Conservation (phyloP, 2,329 filamentous ascomycete genomes). For the Seiridium cupressi region DNA sequence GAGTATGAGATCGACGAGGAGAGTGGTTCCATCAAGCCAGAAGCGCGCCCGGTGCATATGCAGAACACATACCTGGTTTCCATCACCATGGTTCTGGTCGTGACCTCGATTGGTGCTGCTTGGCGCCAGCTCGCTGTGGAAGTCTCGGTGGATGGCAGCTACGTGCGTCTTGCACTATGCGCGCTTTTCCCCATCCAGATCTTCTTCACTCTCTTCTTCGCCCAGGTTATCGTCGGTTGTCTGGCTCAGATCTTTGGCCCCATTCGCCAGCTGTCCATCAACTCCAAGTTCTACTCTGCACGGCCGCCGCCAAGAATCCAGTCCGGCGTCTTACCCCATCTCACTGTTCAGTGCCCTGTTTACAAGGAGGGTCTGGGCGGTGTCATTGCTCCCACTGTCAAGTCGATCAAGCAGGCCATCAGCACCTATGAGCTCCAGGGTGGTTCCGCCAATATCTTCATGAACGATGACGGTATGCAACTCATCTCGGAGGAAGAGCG, state of each 20-base stretch:
- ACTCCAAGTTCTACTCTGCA: slow-evolving; percentile 82
- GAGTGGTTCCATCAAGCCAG: slow-evolving; percentile 63
- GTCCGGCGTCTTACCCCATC: slow-evolving; percentile 59
- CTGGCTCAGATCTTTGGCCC: slow-evolving; percentile 75
- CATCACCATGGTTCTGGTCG: slow-evolving; percentile 64
- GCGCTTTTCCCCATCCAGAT: slow-evolving; percentile 68
- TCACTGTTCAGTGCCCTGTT: slow-evolving; percentile 83
- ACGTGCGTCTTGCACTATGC: slow-evolving; percentile 62
- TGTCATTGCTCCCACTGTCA: slow-evolving; percentile 76
- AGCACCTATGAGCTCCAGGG: slow-evolving; percentile 75
- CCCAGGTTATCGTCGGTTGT: slow-evolving; percentile 74
- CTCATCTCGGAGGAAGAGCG: slow-evolving; percentile 62
- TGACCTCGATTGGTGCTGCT: slow-evolving; percentile 65
- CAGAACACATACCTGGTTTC: slow-evolving; percentile 69
- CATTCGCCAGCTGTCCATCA: slow-evolving; percentile 67
- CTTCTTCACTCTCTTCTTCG: slow-evolving; percentile 82
- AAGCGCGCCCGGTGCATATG: slow-evolving; percentile 65
- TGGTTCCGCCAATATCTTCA: slow-evolving; percentile 74
- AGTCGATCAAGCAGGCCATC: slow-evolving; percentile 75
- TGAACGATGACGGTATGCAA: slow-evolving; percentile 75
- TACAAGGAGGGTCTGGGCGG: slow-evolving; percentile 79
- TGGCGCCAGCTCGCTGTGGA: slow-evolving; percentile 69
- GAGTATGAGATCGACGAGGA: slow-evolving; percentile 68
- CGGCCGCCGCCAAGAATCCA: slow-evolving; percentile 63
- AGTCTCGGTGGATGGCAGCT: slow-evolving; percentile 62